Evolutionary conservation across 1,284 basidiomycete genomes (phyloP), one percentile per base, ranked within the genome.

Genomic region (Singerocomus rubriflavus): DNA sequence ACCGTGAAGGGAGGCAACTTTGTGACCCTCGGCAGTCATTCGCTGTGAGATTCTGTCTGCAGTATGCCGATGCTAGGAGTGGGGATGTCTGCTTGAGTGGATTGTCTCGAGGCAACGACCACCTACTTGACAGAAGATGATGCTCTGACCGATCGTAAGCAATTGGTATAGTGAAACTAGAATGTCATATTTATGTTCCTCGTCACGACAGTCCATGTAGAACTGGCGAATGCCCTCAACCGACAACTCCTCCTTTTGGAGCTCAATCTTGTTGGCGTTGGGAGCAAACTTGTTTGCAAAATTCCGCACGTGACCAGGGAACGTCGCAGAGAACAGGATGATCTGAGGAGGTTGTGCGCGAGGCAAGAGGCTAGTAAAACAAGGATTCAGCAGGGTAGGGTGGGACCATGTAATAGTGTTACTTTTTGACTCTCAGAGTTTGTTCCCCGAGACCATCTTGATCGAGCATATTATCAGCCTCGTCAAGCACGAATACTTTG

Each of bases 381-480:
- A 36, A 46, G 17, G 32, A 10, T 46, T 61, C 46, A 57, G 54
- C 16, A 48, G 27, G 33, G 26, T 35, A 26, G 29, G 42, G 49
- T 36, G 21, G n/a, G 35, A 39, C 29, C 8, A n/a, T 26, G 37
- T 27, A 31, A 21, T 9, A 41, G 33, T 14, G 14, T 9, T 40
- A 63, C 93, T 94, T 97, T 74, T 98, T 98, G 52, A 98, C 93
- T 45, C 89, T 82, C 53, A 96, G 74, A 2, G 93, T 96, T 73
- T 99, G 96, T 62, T 99, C 97, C n/a, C 93, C 93, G 46, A 99
- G 73, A 21, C 95, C 93, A 68, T 96, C 93, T 65, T 93, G 86
- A 67, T 96, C 94, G 57, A 99, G 78, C 94, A 99, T 98, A 71
- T 98, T 97, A 72, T 99, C 97, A 30, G 97, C 97, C 73, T 99